These are phyloP conservation scores for Lenzites betulinus DNA, from an alignment of 768 basidiomycete species.

Conservation along the genomic window DNA sequence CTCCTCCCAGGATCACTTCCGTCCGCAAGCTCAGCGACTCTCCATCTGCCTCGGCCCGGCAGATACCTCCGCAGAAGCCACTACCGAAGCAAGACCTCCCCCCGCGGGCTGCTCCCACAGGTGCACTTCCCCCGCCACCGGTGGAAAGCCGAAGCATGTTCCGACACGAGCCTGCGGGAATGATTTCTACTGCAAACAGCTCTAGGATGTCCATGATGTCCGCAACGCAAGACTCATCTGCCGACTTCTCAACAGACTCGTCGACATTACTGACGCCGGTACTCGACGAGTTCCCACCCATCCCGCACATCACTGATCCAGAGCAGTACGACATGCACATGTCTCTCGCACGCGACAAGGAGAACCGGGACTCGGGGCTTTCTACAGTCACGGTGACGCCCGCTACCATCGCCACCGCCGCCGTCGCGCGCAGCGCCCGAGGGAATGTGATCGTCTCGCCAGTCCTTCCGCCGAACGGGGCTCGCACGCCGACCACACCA, in stretches of 20 bases:
- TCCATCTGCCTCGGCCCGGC: slow-evolving; percentile 6
- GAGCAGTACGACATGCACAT: slow-evolving; percentile 12
- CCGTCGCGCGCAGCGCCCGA: slow-evolving; percentile 26
- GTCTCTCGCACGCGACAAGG: slow-evolving; percentile 25
- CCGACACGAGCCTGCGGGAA: slow-evolving; percentile 24
- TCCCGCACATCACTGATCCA: slow-evolving; percentile 11
- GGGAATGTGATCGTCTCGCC: slow-evolving; percentile 27
- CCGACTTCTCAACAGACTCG: slow-evolving; percentile 15
- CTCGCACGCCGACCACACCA: slow-evolving; percentile 3
- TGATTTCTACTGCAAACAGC: slow-evolving; percentile 4
- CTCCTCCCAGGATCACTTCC: slow-evolving; percentile 9
- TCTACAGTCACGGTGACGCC: slow-evolving; percentile 34
- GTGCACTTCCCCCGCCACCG: slow-evolving; percentile 19
- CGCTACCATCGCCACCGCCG: slow-evolving; percentile 33
- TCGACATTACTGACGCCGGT: slow-evolving; percentile 18
- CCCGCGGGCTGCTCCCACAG: slow-evolving; percentile 5
- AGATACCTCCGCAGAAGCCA: slow-evolving; percentile 25
- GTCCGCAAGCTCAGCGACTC: slow-evolving; percentile 7
- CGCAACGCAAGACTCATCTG: slow-evolving; percentile 5
- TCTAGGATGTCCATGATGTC: slow-evolving; percentile 1
- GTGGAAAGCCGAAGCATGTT: slow-evolving; percentile 16
- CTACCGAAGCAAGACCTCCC: slow-evolving; percentile 21
- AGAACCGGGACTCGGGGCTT: slow-evolving; percentile 33
- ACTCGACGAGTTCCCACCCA: slow-evolving; percentile 21
- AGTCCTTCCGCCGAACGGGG: slow-evolving; percentile 18